Conservation (phyloP, 495 filamentous ascomycete species). For the Clohesyomyces aquaticus region DNA sequence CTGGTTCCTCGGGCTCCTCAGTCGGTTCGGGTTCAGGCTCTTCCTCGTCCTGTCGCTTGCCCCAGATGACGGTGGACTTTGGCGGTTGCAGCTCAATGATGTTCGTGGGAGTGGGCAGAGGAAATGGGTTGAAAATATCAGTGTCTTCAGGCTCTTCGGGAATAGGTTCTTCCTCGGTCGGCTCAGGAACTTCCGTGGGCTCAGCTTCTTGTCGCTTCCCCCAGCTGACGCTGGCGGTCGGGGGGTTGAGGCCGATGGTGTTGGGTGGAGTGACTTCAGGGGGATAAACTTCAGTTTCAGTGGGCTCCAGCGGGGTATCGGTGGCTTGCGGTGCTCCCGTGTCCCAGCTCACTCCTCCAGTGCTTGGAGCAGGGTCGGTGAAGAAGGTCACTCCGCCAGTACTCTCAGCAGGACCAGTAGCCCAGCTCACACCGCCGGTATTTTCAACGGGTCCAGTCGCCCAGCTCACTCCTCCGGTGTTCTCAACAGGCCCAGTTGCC, state of each 20-base stretch:
- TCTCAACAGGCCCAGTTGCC: not conserved
- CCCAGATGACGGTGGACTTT: too few relatives aligned
- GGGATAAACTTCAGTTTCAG: constrained; percentile 3
- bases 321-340: not conserved
- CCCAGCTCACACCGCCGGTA: not conserved
- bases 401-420: not conserved
- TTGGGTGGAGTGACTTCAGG: constrained; percentile 8
- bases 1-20: constrained; percentile 3
- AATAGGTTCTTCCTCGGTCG: not conserved
- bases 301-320: not conserved
- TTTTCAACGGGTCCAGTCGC: not conserved
- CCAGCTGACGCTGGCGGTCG: too few relatives aligned
- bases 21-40: constrained; percentile 1
- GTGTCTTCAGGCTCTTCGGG: constrained; percentile 1
- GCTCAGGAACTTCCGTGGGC: not conserved
- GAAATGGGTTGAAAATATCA: not conserved
- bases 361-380: not conserved
- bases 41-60: not conserved
- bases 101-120: constrained; percentile 3
- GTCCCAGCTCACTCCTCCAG: not conserved
- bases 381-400: not conserved
- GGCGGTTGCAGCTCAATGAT: constrained; percentile 13
- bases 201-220: not conserved
- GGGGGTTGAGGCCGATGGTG: constrained; percentile 11
- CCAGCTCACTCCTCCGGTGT: not conserved